These are phyloP conservation scores for Colletotrichum plurivorum DNA, from an alignment of 2,329 filamentous ascomycete genomes.

Conservation along the genomic window DNA sequence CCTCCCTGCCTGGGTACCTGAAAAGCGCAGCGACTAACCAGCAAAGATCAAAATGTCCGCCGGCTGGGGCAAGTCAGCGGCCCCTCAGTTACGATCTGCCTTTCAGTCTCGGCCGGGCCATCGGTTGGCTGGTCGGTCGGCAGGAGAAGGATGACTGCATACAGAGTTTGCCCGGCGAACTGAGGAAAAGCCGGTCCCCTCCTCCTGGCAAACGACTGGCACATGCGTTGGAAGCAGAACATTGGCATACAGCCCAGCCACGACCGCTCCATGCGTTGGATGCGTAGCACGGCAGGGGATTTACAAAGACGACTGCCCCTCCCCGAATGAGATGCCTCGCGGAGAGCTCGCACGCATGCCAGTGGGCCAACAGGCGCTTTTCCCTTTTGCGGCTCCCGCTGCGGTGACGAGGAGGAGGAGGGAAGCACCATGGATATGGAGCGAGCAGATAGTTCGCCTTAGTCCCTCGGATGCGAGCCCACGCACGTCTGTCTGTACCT, in stretches of 20 bases:
- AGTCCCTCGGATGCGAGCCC: conserved; percentile 31
- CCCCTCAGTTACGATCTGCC: conserved; percentile 11
- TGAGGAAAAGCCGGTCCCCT: background rate
- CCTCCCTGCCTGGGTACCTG: conserved; percentile 4
- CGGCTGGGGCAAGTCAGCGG: conserved; percentile 1
- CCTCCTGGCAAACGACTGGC: conserved; percentile 7
- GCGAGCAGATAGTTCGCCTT: conserved; percentile 20
- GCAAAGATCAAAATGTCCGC: background rate
- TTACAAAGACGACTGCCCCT: conserved; percentile 10
- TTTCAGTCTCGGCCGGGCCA: conserved; percentile 13
- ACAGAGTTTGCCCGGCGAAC: conserved; percentile 13
- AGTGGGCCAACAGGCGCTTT: conserved; percentile 1
- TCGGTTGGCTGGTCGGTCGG: conserved; percentile 5
- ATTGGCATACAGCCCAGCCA: conserved; percentile 23
- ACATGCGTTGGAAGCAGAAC: conserved; percentile 32
- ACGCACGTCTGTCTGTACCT: conserved; percentile 29
- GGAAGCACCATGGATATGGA: background rate
- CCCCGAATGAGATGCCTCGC: conserved; percentile 20
- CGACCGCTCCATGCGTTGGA: conserved; percentile 21
- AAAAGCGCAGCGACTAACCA: background rate
- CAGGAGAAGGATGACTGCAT: conserved; percentile 32
- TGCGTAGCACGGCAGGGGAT: conserved; percentile 27
- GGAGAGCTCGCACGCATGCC: background rate
- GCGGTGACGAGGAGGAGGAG: conserved; percentile 6
- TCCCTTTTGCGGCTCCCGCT: conserved; percentile 15